Base-by-base conservation (phyloP, 495 filamentous ascomycete genomes). In the Penicillium daleae region DNA sequence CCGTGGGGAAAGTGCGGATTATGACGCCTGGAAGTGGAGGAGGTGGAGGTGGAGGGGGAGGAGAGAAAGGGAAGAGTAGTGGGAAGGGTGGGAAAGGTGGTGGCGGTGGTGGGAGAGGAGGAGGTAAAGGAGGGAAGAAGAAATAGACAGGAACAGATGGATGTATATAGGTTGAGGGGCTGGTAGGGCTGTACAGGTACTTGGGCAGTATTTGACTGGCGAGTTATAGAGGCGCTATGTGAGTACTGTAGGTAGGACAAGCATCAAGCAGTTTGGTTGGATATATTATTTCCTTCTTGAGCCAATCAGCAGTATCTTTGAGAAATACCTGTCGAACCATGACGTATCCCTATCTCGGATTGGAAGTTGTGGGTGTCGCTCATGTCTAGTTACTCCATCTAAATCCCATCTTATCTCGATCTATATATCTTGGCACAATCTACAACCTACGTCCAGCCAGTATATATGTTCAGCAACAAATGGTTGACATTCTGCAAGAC, bases 1-100 rank as follows among this genome's bases (percentile, higher is more conserved):
- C 92, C 26, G 92, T 97, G 3, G 83, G 88, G n/a, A 95, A 92
- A 74, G 84, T 97, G 48, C 87, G 90, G 69, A 87, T 97, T 26
- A 89, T 96, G 85, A 82, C 87, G 74, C 60, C 70, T 50, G 70
- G 70, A 6, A 84, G 82, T 44, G 80, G 76, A 19, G 72, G 71
- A 31, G 78, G 78, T 8, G 69, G 76, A 6, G 69, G 35, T 8
- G 69, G 76, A 6, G 69, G 29, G 29, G n/a, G 81, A 54, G 76
- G 74, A 49, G 74, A 71, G 22, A 84, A 84, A 8, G 80, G 78
- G 3, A 81, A 77, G 42, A 80, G 77, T 37, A 79, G 78, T 26
- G 75, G 69, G 21, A 72, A 71, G 69, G 80, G 59, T 66, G 80
- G 67, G 66, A 85, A 75, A 66, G 79, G 77, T 59, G 75, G 77